Percentiles rank a stretch among this genome's conserved stretches.
Conservation (phyloP, 495 filamentous ascomycete species). For the Hypoxylon cercidicola region DNA sequence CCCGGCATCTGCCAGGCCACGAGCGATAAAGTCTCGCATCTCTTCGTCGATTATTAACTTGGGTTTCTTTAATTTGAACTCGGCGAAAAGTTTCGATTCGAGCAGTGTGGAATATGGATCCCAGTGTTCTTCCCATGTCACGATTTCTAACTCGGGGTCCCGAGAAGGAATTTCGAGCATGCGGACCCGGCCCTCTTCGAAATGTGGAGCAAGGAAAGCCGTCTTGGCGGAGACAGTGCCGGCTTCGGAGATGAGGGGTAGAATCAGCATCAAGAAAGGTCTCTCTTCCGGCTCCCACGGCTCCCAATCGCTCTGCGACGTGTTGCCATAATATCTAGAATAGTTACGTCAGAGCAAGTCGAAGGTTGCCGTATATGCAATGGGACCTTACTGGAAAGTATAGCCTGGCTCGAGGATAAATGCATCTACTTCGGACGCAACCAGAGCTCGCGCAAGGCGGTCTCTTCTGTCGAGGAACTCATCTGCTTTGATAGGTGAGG, state of each 20-base stretch:
- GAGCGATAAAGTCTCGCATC: constrained; percentile 65
- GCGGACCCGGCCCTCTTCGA: constrained; percentile 63
- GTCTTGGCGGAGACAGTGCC: constrained; percentile 58
- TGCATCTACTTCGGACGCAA: constrained; percentile 55
- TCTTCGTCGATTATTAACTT: constrained; percentile 67
- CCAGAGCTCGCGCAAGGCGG: constrained; percentile 59
- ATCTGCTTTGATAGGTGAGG: constrained; percentile 48
- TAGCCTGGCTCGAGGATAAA: constrained; percentile 67
- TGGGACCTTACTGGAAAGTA: constrained; percentile 55
- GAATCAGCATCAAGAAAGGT: constrained; percentile 65
- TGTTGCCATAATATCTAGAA: constrained; percentile 62
- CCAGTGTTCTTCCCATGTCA: constrained; percentile 68
- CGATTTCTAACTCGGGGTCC: constrained; percentile 53
- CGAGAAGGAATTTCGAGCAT: constrained; percentile 62
- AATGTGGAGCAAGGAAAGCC: constrained; percentile 62
- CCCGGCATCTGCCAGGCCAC: constrained; percentile 57
- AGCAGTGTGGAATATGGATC: constrained; percentile 62
- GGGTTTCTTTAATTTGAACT: constrained; percentile 29
- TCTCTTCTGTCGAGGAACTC: constrained; percentile 60
- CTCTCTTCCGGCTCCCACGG: constrained; percentile 69
- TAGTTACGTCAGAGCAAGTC: neutral
- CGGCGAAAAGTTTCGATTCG: constrained; percentile 44
- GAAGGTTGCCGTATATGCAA: neutral
- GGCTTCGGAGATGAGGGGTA: constrained; percentile 45
- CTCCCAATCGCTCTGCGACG: constrained; percentile 66